A percentile compares a stretch with the other conserved stretches of the same genome.
Evolutionary conservation across 148 eudicot genomes (phyloP).

Genomic region (Rhododendron griersonianum): DNA sequence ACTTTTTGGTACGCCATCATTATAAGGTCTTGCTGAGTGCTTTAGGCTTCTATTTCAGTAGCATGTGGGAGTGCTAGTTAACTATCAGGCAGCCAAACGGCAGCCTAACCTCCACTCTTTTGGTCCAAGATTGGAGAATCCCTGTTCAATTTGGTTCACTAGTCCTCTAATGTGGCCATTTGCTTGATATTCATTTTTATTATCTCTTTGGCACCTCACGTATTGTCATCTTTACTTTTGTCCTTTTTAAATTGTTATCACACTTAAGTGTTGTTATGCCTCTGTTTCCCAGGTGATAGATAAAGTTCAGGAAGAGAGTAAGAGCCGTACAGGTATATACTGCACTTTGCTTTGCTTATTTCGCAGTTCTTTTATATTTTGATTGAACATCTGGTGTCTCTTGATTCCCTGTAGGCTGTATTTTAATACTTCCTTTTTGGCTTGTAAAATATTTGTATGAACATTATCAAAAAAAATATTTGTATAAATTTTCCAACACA

Average conservation of each 20-base stretch:
- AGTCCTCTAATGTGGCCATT: not conserved
- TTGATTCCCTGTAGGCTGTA: not conserved
- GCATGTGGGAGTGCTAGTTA: not conserved
- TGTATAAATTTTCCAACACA: not conserved
- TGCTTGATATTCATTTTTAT: not conserved
- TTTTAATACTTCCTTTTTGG: not conserved
- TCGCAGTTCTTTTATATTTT: not conserved
- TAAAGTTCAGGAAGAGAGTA: slow-evolving; percentile 77
- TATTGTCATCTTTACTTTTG: not conserved
- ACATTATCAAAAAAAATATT: not conserved
- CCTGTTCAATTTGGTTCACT: not conserved
- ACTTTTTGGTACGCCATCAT: not conserved
- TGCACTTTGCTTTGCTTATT: not conserved
- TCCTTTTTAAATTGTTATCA: not conserved
- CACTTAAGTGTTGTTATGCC: slow-evolving; percentile 11
- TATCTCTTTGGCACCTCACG: not conserved
- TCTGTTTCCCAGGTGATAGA: slow-evolving; percentile 58
- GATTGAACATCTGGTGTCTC: not conserved
- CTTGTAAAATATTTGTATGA: not conserved
- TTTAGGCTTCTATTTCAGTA: not conserved
- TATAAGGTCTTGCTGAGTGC: not conserved
- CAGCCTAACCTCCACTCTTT: not conserved
- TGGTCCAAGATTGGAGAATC: not conserved
- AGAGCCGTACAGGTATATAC: slow-evolving; percentile 58
- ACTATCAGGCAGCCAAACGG: not conserved